Conservation (phyloP, 1,139 yeast genomes). For the Yamadazyma diddensiae region DNA sequence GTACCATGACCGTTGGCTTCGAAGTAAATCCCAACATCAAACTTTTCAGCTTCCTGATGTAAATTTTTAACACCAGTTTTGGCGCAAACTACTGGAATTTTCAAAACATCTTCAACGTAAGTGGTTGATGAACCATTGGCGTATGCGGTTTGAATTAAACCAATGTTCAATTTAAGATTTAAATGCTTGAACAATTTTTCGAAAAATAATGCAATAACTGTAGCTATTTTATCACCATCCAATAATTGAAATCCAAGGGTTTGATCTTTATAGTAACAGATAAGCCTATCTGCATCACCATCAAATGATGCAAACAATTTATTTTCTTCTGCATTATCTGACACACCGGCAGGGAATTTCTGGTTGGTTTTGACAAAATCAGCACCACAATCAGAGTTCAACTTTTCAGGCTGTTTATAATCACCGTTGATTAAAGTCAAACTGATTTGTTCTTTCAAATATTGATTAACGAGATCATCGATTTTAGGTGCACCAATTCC, state of each 20-base stretch:
- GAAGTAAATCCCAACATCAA: constrained; percentile 89
- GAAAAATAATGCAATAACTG: constrained; percentile 73
- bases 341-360: constrained; percentile 62
- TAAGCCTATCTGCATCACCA: constrained; percentile 96
- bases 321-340: constrained; percentile 28
- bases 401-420: constrained; percentile 50
- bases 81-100: constrained; percentile 82
- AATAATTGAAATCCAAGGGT: constrained; percentile 56
- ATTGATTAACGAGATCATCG: constrained; percentile 41
- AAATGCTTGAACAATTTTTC: constrained; percentile 46
- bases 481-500: constrained; percentile 93
- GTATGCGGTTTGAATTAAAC: constrained; percentile 96
- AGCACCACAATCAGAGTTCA: constrained; percentile 89
- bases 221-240: constrained; percentile 94
- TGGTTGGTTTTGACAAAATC: constrained; percentile 93
- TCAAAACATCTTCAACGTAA: constrained; percentile 59
- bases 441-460: constrained; percentile 40
- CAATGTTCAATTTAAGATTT: constrained; percentile 49
- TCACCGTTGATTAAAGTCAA: constrained; percentile 58
- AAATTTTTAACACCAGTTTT: constrained; percentile 96
- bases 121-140: constrained; percentile 92
- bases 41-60: constrained; percentile 82
- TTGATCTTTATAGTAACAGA: constrained; percentile 67
- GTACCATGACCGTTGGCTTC: constrained; percentile 99
- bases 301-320: constrained; percentile 81